phyloP scores from a whole-genome alignment of 371 early-diverging fungal species.

The Syncephalastrum racemosum region DNA sequence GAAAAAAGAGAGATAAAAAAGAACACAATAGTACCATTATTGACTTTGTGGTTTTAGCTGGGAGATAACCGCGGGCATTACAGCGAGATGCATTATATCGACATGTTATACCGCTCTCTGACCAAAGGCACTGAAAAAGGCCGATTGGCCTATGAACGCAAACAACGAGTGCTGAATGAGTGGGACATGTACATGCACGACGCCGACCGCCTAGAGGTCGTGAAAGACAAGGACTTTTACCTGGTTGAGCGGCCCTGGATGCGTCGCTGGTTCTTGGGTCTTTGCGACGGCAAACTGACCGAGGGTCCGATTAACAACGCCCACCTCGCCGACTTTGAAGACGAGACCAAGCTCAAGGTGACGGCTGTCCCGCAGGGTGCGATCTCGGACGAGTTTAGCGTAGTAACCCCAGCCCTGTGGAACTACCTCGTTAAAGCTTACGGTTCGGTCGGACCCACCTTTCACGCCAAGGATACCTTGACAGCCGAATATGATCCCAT shows the following conservation, averaged over 20 bases:
- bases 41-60: conserved; percentile 16
- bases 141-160: conserved; percentile 24
- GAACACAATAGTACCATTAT: no score
- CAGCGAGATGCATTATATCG: conserved; percentile 43
- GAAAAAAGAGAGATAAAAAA: no score
- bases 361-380: conserved; percentile 37
- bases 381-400: conserved; percentile 38
- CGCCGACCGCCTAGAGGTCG: conserved; percentile 29
- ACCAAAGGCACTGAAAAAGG: conserved; percentile 41
- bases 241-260: conserved; percentile 47
- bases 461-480: conserved; percentile 38
- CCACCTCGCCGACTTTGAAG: conserved; percentile 29
- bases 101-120: conserved; percentile 26
- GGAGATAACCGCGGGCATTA: conserved; percentile 48
- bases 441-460: conserved; percentile 32
- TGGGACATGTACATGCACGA: conserved; percentile 30
- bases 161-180: conserved; percentile 40
- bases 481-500: conserved; percentile 35
- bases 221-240: conserved; percentile 25
- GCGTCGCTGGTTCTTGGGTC: conserved; percentile 43
- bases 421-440: conserved; percentile 40
- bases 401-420: conserved; percentile 44
- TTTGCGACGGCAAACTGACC: conserved; percentile 49
- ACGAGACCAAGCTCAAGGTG: conserved; percentile 24
- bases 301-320: conserved; percentile 33